phyloP scores from a whole-genome alignment of 495 filamentous ascomycete species.

The Penicillium angulare region DNA sequence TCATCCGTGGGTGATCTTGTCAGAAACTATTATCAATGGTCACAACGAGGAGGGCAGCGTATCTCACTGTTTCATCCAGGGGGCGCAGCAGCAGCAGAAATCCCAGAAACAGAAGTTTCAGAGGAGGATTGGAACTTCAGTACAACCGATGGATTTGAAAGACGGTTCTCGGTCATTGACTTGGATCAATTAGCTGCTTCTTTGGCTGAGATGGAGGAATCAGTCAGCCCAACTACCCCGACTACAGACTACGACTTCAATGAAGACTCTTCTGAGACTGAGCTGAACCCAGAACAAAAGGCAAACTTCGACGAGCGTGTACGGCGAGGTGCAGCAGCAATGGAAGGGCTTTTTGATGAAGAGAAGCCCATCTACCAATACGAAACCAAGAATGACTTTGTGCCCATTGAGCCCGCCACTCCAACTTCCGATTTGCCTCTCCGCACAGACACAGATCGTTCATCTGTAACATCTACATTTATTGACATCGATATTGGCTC shows the following conservation, averaged over 20 bases:
- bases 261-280: conserved; percentile 24
- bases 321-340: conserved; percentile 45
- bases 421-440: conserved; percentile 48
- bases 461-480: conserved; percentile 48
- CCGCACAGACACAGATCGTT: conserved; percentile 47
- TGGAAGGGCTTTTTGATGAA: conserved; percentile 50
- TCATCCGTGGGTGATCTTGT: conserved; percentile 68
- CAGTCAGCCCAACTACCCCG: conserved; percentile 28
- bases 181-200: conserved; percentile 45
- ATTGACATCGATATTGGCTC: conserved; percentile 50
- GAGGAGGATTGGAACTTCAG: conserved; percentile 90
- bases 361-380: conserved; percentile 47
- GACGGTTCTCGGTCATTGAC: conserved; percentile 49
- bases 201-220: conserved; percentile 37
- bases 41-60: conserved; percentile 76
- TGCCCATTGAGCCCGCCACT: conserved; percentile 34
- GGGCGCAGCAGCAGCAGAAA: conserved; percentile 66
- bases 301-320: conserved; percentile 50
- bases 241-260: conserved; percentile 19
- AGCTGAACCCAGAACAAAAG: conserved; percentile 39
- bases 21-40: conserved; percentile 81
- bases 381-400: conserved; percentile 48
- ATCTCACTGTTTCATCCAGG: conserved; percentile 76
- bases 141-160: conserved; percentile 80
- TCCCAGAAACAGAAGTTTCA: conserved; percentile 37